These are phyloP conservation scores for Salix koriyanagi DNA, from an alignment of 345 rosid genomes.

Conservation along the genomic window DNA sequence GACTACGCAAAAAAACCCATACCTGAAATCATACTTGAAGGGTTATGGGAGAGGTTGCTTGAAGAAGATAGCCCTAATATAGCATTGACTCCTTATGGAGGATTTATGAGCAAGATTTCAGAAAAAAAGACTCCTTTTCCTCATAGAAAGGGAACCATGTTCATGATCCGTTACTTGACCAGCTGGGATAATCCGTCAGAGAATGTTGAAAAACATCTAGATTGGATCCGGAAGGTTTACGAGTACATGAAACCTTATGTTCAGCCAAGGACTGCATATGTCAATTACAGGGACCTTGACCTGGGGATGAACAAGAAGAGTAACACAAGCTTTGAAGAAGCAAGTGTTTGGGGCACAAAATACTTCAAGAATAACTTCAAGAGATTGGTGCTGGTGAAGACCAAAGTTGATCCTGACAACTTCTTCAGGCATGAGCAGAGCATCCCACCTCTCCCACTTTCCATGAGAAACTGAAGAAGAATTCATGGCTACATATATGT, in stretches of 20 bases:
- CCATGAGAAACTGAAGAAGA: no score
- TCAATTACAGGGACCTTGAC: constrained; percentile 19
- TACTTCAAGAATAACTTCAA: constrained; percentile 15
- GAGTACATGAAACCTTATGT: constrained; percentile 27
- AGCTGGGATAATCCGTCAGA: constrained; percentile 33
- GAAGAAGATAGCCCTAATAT: constrained; percentile 48
- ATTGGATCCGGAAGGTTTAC: constrained; percentile 28
- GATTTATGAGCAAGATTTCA: constrained; percentile 47
- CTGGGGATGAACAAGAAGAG: constrained; percentile 2
- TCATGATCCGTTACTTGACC: constrained; percentile 42
- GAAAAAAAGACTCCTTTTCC: constrained; percentile 53
- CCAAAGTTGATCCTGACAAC: constrained; percentile 12
- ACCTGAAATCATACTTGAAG: constrained; percentile 13
- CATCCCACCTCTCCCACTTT: constrained; percentile 3
- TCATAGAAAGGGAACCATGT: constrained; percentile 48
- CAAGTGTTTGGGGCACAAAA: constrained; percentile 7
- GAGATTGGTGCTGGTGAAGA: constrained; percentile 14
- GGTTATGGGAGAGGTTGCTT: constrained; percentile 32
- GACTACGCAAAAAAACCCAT: constrained; percentile 30
- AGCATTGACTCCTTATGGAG: constrained; percentile 69
- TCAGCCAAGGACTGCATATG: constrained; percentile 28
- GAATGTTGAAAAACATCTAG: constrained; percentile 16
- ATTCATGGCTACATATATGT: no score
- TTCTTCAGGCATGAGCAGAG: constrained; percentile 21
- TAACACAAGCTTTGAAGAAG: background rate